Base-by-base conservation (phyloP, 2,329 filamentous ascomycete species). In the Pseudogymnoascus sp. region DNA sequence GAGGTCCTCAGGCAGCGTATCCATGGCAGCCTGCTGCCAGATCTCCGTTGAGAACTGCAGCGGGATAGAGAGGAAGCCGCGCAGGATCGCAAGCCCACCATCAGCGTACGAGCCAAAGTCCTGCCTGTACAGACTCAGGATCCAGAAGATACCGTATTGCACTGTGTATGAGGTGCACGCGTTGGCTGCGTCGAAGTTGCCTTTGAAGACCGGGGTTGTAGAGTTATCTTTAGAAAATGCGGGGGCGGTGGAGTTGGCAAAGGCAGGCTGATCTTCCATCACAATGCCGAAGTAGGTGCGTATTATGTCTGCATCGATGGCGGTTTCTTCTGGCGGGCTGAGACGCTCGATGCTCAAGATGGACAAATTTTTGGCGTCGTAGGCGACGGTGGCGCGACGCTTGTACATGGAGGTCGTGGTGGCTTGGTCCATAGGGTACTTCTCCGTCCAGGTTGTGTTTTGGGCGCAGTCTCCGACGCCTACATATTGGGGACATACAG, bases 371-470 rank as follows among this genome's bases (percentile, higher is more conserved):
- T 33, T 56, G 5, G 50, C 50, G 1, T 56, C 50, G 17, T 56
- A 56, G 50, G 50, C 50, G 26, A 56, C 50, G 17, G n/a, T n/a
- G 9, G 50, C 50, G n/a, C 19, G 19, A 19, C 50, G 50, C 26
- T 56, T 31, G 17, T 56, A 56, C 50, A 56, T 56, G 5, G 50
- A 56, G 10, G 50, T 56, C 11, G 50, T 56, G 10, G 50, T 56
- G 50, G 50, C n/a, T 56, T 56, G 50, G 50, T 56, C 50, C 50
- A 56, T 56, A 4, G 50, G 50, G 26, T 33, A 56, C 50, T 56
- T 56, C 50, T 56, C n/a, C 9, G 50, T 56, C 50, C 50, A 56
- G 26, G 50, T 56, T 19, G 50, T 56, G 29, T 56, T 56, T 5
- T 56, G n/a, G 29, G 26, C 50, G n/a, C 50, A 56, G 50, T 56